A percentile compares a stretch with the other conserved stretches of the same genome.
Evolutionary conservation across 2,329 filamentous ascomycete genomes (phyloP).

Genomic region (Keithomyces neogunnii): DNA sequence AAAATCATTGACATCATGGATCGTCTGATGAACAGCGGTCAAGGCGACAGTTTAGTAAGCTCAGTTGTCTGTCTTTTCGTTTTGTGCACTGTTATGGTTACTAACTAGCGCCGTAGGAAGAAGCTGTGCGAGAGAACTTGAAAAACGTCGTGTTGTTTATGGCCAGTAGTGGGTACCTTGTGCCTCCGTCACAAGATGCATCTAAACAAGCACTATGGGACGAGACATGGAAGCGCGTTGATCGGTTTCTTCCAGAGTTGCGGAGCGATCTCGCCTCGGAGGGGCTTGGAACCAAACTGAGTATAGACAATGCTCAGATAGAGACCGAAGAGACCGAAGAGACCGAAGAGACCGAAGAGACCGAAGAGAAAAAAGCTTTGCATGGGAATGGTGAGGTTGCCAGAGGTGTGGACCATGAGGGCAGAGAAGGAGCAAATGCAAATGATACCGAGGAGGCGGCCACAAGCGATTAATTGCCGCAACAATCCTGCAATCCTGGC

Average conservation of each 20-base stretch:
- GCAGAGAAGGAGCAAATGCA: too few species aligned
- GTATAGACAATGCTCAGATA: neutral
- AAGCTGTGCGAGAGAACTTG: conserved; percentile 88
- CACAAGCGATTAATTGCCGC: too few species aligned
- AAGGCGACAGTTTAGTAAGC: conserved; percentile 78
- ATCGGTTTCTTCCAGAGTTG: conserved; percentile 55
- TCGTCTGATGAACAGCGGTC: conserved; percentile 88
- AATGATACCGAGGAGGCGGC: too few species aligned
- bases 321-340: neutral
- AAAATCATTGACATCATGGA: conserved; percentile 93
- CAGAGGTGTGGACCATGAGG: neutral
- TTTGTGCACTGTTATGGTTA: conserved; percentile 2
- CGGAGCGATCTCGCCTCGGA: conserved; percentile 48
- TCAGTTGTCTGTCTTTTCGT: neutral
- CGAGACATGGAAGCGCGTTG: conserved; percentile 58
- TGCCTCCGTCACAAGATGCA: conserved; percentile 54
- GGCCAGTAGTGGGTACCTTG: conserved; percentile 78
- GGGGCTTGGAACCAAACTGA: conserved; percentile 15
- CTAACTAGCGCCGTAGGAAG: conserved; percentile 52
- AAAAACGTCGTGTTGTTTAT: conserved; percentile 97
- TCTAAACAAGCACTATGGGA: conserved; percentile 49
- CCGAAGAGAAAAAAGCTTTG: neutral
- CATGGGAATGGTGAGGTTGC: neutral
- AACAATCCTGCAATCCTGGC: too few species aligned
- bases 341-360: neutral